phyloP scores from a whole-genome alignment of 306 rosid species.

The Fragaria vesca region DNA sequence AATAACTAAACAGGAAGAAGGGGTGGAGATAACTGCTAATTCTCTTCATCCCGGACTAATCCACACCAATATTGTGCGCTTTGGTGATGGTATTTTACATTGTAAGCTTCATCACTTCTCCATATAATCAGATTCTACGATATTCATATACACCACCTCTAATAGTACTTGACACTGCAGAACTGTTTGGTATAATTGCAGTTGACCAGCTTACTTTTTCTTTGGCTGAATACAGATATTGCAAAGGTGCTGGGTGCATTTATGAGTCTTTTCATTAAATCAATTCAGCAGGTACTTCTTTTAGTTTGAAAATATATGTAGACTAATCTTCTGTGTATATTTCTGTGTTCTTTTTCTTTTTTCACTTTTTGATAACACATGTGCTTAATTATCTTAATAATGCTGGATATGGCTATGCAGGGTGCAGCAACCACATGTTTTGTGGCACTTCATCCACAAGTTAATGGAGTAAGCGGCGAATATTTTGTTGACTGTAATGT shows the following conservation, averaged over 20 bases:
- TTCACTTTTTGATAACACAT: not conserved
- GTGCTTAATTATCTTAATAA: too few species aligned
- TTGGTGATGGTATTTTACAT: not conserved
- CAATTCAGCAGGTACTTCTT: not conserved
- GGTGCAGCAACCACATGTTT: slow-evolving; percentile 73
- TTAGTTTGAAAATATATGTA: too few species aligned
- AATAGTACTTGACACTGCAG: too few species aligned
- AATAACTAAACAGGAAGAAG: slow-evolving; percentile 19
- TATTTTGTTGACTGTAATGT: slow-evolving; percentile 29
- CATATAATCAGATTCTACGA: too few species aligned
- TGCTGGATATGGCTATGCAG: slow-evolving; percentile 4
- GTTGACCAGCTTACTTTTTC: too few species aligned
- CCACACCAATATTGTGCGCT: slow-evolving; percentile 13
- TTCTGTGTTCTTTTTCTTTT: not conserved
- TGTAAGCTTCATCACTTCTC: slow-evolving; percentile 16
- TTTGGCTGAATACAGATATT: too few species aligned
- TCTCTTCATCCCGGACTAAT: slow-evolving; percentile 30
- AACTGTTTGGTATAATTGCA: too few species aligned
- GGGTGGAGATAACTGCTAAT: slow-evolving; percentile 24
- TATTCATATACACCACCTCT: too few species aligned
- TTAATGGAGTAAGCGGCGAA: slow-evolving; percentile 15
- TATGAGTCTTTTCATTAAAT: too few species aligned
- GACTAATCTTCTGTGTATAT: too few species aligned
- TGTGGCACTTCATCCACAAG: slow-evolving; percentile 51
- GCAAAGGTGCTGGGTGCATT: too few species aligned